Conservation (phyloP, 2,329 filamentous ascomycete species). For the Exserohilum rostratum region DNA sequence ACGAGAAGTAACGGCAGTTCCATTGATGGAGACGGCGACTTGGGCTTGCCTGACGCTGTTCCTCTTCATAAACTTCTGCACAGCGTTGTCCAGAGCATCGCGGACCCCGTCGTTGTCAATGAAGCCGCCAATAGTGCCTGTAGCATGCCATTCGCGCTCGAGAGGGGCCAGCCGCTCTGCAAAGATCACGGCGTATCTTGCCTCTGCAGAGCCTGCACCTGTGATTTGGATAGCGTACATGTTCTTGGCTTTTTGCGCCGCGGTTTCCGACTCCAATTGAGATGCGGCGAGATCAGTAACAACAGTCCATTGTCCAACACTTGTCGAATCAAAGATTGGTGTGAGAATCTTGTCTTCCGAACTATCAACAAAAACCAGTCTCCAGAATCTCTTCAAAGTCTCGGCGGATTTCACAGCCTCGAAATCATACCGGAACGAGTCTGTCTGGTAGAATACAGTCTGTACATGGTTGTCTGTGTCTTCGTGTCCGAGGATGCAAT, state of each 20-base stretch:
- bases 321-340: slow-evolving; percentile 28
- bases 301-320: slow-evolving; percentile 26
- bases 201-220: slow-evolving; percentile 13
- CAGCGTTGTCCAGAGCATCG: slow-evolving; percentile 15
- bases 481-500: slow-evolving; percentile 28
- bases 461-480: slow-evolving; percentile 22
- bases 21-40: slow-evolving; percentile 25
- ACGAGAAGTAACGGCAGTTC: slow-evolving; percentile 23
- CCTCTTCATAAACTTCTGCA: slow-evolving; percentile 27
- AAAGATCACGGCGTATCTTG: slow-evolving; percentile 28
- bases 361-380: slow-evolving; percentile 24
- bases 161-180: slow-evolving; percentile 20
- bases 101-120: slow-evolving; percentile 20
- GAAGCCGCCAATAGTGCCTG: slow-evolving; percentile 25
- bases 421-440: slow-evolving; percentile 10
- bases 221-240: slow-evolving; percentile 23
- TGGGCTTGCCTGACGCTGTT: slow-evolving; percentile 32
- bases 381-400: slow-evolving; percentile 29
- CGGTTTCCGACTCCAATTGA: slow-evolving; percentile 20
- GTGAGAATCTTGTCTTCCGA: slow-evolving; percentile 22
- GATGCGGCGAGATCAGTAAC: slow-evolving; percentile 18
- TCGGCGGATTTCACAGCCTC: slow-evolving; percentile 12
- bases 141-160: slow-evolving; percentile 24
- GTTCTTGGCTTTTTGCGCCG: slow-evolving; percentile 12
- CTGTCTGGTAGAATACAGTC: slow-evolving; percentile 20